These are phyloP conservation scores for Excoecaria cochinchinensis DNA, from an alignment of 345 rosid species.

Conservation along the genomic window DNA sequence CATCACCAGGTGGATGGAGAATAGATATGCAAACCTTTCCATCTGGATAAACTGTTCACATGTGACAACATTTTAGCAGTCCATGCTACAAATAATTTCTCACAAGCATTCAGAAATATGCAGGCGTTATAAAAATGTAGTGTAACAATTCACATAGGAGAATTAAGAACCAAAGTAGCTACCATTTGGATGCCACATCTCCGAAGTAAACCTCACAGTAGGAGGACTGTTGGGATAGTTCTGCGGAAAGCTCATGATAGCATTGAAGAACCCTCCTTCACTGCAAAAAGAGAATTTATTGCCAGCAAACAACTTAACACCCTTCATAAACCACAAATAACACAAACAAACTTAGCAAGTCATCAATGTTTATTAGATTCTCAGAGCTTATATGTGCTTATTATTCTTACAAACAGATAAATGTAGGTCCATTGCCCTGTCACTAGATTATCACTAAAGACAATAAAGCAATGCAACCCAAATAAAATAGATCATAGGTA, in stretches of 20 bases:
- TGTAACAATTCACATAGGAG: not conserved
- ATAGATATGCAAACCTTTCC: constrained; percentile 88
- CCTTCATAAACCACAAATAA: not conserved
- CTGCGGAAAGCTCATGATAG: constrained; percentile 69
- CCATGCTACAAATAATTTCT: not conserved
- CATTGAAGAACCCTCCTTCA: constrained; percentile 84
- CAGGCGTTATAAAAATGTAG: too few relatives aligned
- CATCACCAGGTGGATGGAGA: constrained; percentile 95
- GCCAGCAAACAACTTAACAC: not conserved
- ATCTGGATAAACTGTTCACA: constrained; percentile 58
- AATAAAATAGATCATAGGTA: not conserved
- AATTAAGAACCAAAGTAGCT: constrained; percentile 16
- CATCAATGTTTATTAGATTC: not conserved
- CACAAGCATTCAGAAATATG: not conserved
- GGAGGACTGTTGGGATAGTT: constrained; percentile 78
- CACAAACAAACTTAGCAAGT: not conserved
- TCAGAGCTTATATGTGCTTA: not conserved
- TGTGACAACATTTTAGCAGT: constrained; percentile 4
- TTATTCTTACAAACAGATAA: not conserved
- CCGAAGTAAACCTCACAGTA: constrained; percentile 70
- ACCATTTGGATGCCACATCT: constrained; percentile 97
- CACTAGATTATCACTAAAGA: not conserved
- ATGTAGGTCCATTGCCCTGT: not conserved
- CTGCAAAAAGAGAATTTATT: constrained; percentile 36
- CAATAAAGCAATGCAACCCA: not conserved